Conservation (phyloP, 331 rosid genomes). For the Dryas integrifolia region DNA sequence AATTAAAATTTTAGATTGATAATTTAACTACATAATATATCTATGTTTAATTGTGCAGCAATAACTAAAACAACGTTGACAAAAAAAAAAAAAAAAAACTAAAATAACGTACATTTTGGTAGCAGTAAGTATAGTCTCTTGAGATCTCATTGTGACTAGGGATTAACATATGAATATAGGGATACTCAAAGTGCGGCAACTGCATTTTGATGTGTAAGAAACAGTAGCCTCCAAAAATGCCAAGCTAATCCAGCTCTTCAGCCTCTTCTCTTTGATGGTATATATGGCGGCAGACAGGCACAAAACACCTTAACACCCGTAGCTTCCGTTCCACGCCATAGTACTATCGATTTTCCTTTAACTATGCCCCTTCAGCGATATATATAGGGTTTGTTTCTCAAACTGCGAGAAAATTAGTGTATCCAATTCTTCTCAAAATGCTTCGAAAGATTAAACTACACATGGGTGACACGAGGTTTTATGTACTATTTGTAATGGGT, state of each 20-base stretch:
- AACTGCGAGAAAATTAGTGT: neutral
- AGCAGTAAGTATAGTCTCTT: too few species aligned
- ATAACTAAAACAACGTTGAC: too few species aligned
- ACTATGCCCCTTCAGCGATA: neutral
- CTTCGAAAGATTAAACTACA: constrained; percentile 21
- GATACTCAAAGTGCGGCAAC: too few species aligned
- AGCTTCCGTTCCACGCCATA: constrained; percentile 19
- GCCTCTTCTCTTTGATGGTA: neutral
- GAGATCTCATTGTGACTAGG: too few species aligned
- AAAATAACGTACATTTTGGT: too few species aligned
- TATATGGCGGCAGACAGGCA: constrained; percentile 25
- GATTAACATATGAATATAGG: too few species aligned
- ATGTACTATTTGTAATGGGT: neutral
- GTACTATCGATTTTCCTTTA: neutral
- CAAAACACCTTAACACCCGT: constrained; percentile 18
- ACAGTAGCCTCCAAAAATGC: neutral
- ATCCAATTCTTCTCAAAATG: constrained; percentile 9
- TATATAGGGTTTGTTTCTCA: neutral
- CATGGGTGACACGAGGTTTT: constrained; percentile 15
- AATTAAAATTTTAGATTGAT: too few species aligned
- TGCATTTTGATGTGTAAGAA: neutral
- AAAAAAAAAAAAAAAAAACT: too few species aligned
- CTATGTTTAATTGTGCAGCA: too few species aligned
- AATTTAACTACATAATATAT: too few species aligned
- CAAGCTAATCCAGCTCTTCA: neutral